Conservation (phyloP, 2,329 filamentous ascomycete genomes). For the Hypoxylon sp. region DNA sequence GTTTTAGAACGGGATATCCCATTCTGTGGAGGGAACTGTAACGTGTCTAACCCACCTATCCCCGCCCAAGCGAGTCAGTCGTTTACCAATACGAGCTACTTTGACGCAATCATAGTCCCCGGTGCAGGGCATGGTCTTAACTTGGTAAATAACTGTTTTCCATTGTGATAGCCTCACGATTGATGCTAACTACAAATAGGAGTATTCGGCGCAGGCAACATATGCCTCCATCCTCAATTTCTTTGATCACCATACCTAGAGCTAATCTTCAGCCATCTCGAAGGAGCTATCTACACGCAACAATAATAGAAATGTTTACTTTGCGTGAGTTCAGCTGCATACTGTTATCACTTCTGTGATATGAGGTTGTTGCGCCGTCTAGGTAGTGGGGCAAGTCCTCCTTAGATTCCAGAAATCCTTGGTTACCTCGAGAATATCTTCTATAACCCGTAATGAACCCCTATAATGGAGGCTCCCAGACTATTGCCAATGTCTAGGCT, state of each 20-base stretch:
- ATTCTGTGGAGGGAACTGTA: constrained; percentile 75
- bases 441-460: neutral
- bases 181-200: constrained; percentile 14
- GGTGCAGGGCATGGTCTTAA: constrained; percentile 68
- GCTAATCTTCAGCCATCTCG: neutral
- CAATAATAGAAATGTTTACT: neutral
- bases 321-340: neutral
- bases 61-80: constrained; percentile 53
- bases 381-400: neutral
- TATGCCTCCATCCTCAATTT: constrained; percentile 59
- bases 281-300: neutral
- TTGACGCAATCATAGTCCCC: constrained; percentile 69
- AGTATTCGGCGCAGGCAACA: constrained; percentile 54
- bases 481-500: neutral
- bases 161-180: neutral
- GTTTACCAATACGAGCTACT: constrained; percentile 63
- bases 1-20: constrained; percentile 62
- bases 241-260: constrained; percentile 48
- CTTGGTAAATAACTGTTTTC: constrained; percentile 52
- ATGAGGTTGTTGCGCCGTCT: neutral
- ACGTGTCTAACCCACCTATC: constrained; percentile 62
- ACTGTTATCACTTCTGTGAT: neutral
- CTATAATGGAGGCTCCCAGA: neutral
- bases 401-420: neutral
- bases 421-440: neutral